A percentile compares a stretch with the other conserved stretches of the same genome.
Conservation (phyloP, 1,139 yeast species). For the Protomyces lactucae-debilis region DNA sequence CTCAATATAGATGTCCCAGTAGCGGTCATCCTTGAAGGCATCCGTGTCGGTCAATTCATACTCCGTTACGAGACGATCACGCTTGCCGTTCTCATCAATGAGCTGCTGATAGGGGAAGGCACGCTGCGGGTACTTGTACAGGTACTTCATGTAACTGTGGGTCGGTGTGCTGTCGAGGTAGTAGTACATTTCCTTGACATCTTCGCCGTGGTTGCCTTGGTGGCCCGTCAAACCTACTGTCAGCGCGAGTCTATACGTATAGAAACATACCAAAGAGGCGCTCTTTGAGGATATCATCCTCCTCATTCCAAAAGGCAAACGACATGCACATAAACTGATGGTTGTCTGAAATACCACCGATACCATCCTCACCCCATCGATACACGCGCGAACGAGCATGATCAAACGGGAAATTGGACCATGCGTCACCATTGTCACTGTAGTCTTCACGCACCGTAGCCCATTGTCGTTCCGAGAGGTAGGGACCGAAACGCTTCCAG, state of each 20-base stretch:
- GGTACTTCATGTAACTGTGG: constrained; percentile 86
- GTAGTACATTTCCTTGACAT: constrained; percentile 80
- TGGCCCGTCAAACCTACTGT: constrained; percentile 61
- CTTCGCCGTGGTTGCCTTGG: constrained; percentile 95
- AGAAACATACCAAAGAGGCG: constrained; percentile 60
- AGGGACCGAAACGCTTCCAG: constrained; percentile 92
- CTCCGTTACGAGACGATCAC: constrained; percentile 63
- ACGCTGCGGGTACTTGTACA: constrained; percentile 85
- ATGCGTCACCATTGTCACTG: constrained; percentile 78
- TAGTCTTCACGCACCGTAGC: constrained; percentile 91
- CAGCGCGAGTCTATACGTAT: background rate
- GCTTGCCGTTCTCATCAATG: constrained; percentile 60
- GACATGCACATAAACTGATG: constrained; percentile 73
- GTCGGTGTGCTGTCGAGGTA: constrained; percentile 89
- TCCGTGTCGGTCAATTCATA: constrained; percentile 74
- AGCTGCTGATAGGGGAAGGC: constrained; percentile 78
- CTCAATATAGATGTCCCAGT: constrained; percentile 86
- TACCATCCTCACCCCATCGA: constrained; percentile 96
- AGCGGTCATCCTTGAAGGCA: constrained; percentile 68
- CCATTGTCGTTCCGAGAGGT: constrained; percentile 89
- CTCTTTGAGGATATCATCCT: constrained; percentile 81
- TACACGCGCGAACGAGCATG: constrained; percentile 78
- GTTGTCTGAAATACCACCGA: constrained; percentile 86
- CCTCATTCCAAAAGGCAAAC: constrained; percentile 87
- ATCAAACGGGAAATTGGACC: constrained; percentile 87